Percentiles rank a stretch among this genome's conserved stretches.
phyloP scores from a whole-genome alignment of 352 stramenopile species.

The Phytophthora niederhauseri region DNA sequence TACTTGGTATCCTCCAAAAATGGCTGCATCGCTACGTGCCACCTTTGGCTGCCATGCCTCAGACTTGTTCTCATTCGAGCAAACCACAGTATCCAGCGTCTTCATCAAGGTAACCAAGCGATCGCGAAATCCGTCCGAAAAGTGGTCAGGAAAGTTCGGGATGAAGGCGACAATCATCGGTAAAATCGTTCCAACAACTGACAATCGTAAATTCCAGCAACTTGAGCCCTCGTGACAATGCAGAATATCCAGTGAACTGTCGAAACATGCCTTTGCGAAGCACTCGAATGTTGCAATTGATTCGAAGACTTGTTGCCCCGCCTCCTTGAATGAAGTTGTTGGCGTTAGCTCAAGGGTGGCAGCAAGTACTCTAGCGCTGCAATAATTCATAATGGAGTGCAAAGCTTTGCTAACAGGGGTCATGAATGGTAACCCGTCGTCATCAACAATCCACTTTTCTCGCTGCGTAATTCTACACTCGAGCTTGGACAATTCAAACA shows the following conservation, averaged over 20 bases:
- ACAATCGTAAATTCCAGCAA: conserved; percentile 33
- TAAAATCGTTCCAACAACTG: conserved; percentile 51
- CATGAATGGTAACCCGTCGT: conserved; percentile 25
- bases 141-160: conserved; percentile 42
- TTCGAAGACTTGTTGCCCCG: conserved; percentile 24
- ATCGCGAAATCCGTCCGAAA: conserved; percentile 35
- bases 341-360: conserved; percentile 27
- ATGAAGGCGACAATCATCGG: conserved; percentile 53
- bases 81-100: conserved; percentile 29
- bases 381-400: conserved; percentile 57
- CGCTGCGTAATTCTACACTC: conserved; percentile 28
- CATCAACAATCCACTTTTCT: conserved; percentile 20
- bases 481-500: conserved; percentile 44
- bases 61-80: conserved; percentile 9
- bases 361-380: conserved; percentile 45
- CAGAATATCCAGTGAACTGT: conserved; percentile 39
- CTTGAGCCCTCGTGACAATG: not conserved
- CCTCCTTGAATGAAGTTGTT: conserved; percentile 24
- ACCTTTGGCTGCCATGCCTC: not conserved
- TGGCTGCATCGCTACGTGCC: conserved; percentile 17
- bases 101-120: conserved; percentile 40
- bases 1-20: conserved; percentile 51
- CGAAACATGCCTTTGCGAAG: conserved; percentile 51
- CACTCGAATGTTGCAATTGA: conserved; percentile 43
- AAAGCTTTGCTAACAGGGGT: conserved; percentile 48